A percentile compares a stretch with the other conserved stretches of the same genome.
Conservation (phyloP, 2,329 filamentous ascomycete species). For the Botrytis deweyae region DNA sequence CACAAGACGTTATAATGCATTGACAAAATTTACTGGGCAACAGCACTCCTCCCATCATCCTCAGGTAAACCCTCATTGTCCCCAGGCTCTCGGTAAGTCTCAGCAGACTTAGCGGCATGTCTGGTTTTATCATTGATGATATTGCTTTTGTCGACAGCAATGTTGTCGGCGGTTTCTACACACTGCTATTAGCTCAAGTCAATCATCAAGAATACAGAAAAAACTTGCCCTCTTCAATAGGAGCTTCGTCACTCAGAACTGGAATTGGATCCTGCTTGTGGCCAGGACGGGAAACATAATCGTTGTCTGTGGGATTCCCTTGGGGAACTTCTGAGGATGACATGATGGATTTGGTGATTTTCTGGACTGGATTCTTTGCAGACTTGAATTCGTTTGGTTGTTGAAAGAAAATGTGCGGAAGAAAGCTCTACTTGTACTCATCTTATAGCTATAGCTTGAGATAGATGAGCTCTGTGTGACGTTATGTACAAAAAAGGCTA, state of each 20-base stretch:
- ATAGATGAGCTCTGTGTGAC: background rate
- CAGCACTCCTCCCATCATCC: constrained; percentile 24
- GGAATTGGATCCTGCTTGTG: constrained; percentile 1
- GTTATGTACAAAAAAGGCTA: background rate
- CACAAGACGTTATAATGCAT: background rate
- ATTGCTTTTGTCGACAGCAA: constrained; percentile 10
- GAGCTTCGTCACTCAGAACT: constrained; percentile 15
- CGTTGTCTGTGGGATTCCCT: constrained; percentile 10
- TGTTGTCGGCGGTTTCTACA: constrained; percentile 12
- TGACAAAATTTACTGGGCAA: constrained; percentile 1
- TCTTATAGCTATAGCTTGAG: background rate
- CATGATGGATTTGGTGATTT: background rate
- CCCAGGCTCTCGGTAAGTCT: constrained; percentile 33
- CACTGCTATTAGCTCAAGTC: background rate
- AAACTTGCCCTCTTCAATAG: constrained; percentile 4
- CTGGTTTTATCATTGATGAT: constrained; percentile 6
- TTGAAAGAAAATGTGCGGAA: too few relatives aligned
- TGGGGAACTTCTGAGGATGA: constrained; percentile 1
- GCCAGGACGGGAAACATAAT: constrained; percentile 12
- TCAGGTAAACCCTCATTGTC: constrained; percentile 34
- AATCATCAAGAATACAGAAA: background rate
- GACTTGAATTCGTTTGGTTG: background rate
- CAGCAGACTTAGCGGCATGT: constrained; percentile 16
- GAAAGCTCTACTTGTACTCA: background rate
- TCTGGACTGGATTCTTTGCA: background rate